Percentiles rank a stretch among this genome's conserved stretches.
These are phyloP conservation scores for Nyssa sinensis DNA, from an alignment of 148 eudicot genomes.

Conservation along the genomic window DNA sequence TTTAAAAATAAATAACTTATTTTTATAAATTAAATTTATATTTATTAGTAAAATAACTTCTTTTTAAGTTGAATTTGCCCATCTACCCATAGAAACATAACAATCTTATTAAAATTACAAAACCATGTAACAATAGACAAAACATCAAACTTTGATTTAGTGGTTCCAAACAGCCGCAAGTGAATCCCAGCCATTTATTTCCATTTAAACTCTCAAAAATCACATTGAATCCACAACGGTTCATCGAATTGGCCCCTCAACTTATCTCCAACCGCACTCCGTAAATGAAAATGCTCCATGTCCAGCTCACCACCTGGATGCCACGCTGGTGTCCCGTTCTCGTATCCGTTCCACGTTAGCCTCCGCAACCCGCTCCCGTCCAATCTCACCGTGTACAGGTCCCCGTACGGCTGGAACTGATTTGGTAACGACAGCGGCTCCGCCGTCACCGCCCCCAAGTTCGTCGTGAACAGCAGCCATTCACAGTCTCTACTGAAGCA, in stretches of 20 bases:
- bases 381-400: conserved; percentile 47
- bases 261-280: conserved; percentile 25
- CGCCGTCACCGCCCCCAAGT: conserved; percentile 67
- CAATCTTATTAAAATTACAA: too few relatives aligned
- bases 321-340: conserved; percentile 91
- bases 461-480: conserved; percentile 69
- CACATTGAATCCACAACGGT: conserved; percentile 63
- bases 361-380: conserved; percentile 68
- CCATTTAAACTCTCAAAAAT: too few relatives aligned
- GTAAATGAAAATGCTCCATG: conserved; percentile 19
- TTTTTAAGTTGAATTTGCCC: too few relatives aligned
- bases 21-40: too few relatives aligned
- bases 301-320: conserved; percentile 23
- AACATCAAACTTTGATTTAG: too few relatives aligned
- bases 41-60: too few relatives aligned
- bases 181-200: too few relatives aligned
- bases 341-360: conserved; percentile 67
- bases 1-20: too few relatives aligned
- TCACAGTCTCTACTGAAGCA: conserved; percentile 65
- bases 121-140: too few relatives aligned
- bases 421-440: conserved; percentile 82
- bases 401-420: conserved; percentile 89
- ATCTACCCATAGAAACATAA: too few relatives aligned
- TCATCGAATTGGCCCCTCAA: conserved; percentile 65
- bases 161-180: too few relatives aligned